Evolutionary conservation across 352 stramenopile genomes (phyloP).

Genomic region (Globisporangium solare): DNA sequence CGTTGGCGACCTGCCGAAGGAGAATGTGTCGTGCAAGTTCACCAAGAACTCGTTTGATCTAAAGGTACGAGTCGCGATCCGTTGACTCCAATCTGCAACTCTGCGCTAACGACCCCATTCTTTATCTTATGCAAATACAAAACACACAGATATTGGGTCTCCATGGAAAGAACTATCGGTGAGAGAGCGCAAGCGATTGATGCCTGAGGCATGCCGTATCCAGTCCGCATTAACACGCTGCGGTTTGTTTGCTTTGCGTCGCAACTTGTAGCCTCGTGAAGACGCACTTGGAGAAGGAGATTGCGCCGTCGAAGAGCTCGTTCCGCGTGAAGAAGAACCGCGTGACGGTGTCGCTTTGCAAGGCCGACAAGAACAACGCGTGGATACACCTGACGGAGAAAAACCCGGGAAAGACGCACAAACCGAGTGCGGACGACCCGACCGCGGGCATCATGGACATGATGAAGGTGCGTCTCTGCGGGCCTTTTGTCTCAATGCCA

Average conservation of each 20-base stretch:
- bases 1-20: slow-evolving; percentile 64
- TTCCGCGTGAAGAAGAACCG: slow-evolving; percentile 86
- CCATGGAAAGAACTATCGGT: slow-evolving; percentile 71
- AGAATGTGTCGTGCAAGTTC: slow-evolving; percentile 72
- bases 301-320: slow-evolving; percentile 65
- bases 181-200: neutral
- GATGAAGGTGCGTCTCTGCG: slow-evolving; percentile 71
- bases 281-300: slow-evolving; percentile 80
- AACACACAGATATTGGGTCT: slow-evolving; percentile 48
- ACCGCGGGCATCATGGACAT: slow-evolving; percentile 87
- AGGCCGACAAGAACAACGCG: slow-evolving; percentile 67
- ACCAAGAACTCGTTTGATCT: slow-evolving; percentile 80
- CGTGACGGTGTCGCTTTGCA: slow-evolving; percentile 72
- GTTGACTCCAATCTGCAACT: too few relatives aligned
- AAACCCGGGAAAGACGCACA: slow-evolving; percentile 52
- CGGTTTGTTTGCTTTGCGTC: neutral
- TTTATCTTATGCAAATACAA: too few relatives aligned
- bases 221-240: neutral
- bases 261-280: slow-evolving; percentile 46
- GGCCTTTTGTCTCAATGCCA: neutral
- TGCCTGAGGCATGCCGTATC: too few relatives aligned
- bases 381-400: slow-evolving; percentile 86
- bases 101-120: too few relatives aligned
- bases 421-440: slow-evolving; percentile 55
- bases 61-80: slow-evolving; percentile 32